Percentiles rank a stretch among this genome's conserved stretches.
phyloP scores from a whole-genome alignment of 208 protist genomes.

The Histomonas meleagridis region DNA sequence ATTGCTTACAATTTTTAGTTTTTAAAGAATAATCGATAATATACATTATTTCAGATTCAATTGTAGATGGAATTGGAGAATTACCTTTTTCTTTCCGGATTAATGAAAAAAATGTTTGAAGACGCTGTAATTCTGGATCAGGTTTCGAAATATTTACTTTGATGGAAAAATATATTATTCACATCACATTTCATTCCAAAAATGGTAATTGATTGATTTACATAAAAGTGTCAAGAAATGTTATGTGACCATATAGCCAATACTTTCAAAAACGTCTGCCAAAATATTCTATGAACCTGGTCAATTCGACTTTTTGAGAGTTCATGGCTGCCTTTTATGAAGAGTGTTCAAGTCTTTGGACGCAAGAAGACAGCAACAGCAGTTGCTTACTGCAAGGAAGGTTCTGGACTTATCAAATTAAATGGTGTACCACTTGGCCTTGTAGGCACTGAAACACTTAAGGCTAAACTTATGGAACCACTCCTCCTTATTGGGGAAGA shows the following conservation, averaged over 20 bases:
- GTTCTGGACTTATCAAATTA: constrained; percentile 88
- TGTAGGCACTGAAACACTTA: constrained; percentile 84
- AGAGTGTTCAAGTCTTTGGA: constrained; percentile 53
- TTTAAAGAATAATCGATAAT: not conserved
- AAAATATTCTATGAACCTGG: no score
- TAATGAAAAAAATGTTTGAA: not conserved
- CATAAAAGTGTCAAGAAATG: no score
- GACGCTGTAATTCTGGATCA: no score
- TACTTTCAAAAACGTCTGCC: no score
- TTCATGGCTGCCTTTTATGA: not conserved
- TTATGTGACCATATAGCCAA: no score
- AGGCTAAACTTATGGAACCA: constrained; percentile 86
- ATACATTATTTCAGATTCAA: not conserved
- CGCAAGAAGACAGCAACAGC: constrained; percentile 93
- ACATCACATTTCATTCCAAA: no score
- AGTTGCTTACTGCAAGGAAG: constrained; percentile 82
- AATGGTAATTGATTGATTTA: no score
- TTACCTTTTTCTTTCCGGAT: not conserved
- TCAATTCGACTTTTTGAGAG: no score
- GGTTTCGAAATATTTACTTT: no score
- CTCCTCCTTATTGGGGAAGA: constrained; percentile 81
- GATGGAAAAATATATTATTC: no score
- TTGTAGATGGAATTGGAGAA: not conserved
- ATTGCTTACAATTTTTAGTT: not conserved
- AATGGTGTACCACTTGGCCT: constrained; percentile 91